Evolutionary conservation across 2,329 filamentous ascomycete species (phyloP).

Genomic region (Ambrosiella beaveri): DNA sequence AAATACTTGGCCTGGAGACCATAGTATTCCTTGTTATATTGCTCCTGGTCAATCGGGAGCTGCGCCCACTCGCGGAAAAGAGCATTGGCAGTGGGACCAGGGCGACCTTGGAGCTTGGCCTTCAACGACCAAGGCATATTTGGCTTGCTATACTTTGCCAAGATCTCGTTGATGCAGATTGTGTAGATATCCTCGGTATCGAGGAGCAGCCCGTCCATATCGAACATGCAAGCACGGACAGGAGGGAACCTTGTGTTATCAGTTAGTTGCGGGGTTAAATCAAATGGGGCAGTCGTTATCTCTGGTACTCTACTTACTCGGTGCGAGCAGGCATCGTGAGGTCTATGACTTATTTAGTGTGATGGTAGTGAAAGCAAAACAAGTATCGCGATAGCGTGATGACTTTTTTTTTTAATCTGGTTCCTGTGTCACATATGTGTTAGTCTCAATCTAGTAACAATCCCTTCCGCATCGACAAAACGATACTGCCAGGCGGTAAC

Average conservation of each 20-base stretch:
- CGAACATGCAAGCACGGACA: constrained; percentile 83
- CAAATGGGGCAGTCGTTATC: neutral
- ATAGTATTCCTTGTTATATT: constrained; percentile 44
- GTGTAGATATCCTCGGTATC: constrained; percentile 88
- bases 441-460: neutral
- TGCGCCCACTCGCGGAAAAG: constrained; percentile 64
- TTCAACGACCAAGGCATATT: constrained; percentile 85
- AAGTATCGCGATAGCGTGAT: neutral
- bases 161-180: constrained; percentile 61
- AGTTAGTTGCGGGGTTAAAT: neutral
- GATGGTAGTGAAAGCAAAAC: neutral
- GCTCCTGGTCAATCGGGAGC: constrained; percentile 54
- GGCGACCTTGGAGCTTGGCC: constrained; percentile 56
- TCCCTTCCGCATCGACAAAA: neutral
- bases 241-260: constrained; percentile 44
- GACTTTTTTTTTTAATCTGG: neutral
- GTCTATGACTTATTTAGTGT: neutral
- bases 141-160: constrained; percentile 56
- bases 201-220: constrained; percentile 95
- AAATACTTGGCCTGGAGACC: constrained; percentile 57
- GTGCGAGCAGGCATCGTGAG: constrained; percentile 26
- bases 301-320: constrained; percentile 23
- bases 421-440: neutral
- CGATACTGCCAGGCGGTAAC: neutral
- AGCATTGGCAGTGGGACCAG: constrained; percentile 33